A percentile compares a stretch with the other conserved stretches of the same genome.
phyloP scores from a whole-genome alignment of 1,284 basidiomycete genomes.

The Somion occarium region DNA sequence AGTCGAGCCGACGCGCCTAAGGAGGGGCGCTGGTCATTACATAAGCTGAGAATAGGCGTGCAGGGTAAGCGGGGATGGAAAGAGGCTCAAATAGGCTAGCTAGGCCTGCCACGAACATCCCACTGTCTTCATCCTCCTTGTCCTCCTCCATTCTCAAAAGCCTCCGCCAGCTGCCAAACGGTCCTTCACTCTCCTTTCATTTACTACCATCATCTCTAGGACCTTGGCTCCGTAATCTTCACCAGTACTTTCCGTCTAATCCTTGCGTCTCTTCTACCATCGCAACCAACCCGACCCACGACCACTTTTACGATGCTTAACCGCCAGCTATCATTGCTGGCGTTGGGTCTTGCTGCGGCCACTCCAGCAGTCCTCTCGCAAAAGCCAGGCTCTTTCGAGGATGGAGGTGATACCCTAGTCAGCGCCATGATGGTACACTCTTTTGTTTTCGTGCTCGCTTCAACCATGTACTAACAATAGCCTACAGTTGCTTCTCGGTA shows the following conservation, averaged over 20 bases:
- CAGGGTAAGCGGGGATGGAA: not conserved
- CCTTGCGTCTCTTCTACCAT: not conserved
- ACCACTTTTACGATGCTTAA: conserved; percentile 19
- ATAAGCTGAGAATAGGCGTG: not conserved
- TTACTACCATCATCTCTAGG: conserved; percentile 8
- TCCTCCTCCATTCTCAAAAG: conserved; percentile 8
- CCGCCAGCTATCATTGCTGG: conserved; percentile 25
- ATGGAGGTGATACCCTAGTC: conserved; percentile 44
- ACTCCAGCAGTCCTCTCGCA: conserved; percentile 19
- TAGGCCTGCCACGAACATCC: not conserved
- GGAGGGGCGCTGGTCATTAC: not conserved
- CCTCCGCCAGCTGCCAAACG: conserved; percentile 11
- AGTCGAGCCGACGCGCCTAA: not conserved
- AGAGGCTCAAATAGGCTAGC: not conserved
- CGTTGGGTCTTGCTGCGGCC: conserved; percentile 22
- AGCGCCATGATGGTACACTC: conserved; percentile 43
- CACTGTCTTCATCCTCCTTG: conserved; percentile 11
- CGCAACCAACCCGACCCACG: conserved; percentile 8
- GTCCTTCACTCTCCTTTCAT: conserved; percentile 24
- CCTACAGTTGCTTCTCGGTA: conserved; percentile 42
- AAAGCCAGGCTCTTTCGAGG: conserved; percentile 35
- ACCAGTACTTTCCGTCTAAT: conserved; percentile 7
- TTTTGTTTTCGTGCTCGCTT: conserved; percentile 1
- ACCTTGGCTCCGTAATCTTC: conserved; percentile 13
- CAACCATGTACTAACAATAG: not conserved